Evolutionary conservation across 2,329 filamentous ascomycete genomes (phyloP).

Genomic region (Aspergillus melleus): DNA sequence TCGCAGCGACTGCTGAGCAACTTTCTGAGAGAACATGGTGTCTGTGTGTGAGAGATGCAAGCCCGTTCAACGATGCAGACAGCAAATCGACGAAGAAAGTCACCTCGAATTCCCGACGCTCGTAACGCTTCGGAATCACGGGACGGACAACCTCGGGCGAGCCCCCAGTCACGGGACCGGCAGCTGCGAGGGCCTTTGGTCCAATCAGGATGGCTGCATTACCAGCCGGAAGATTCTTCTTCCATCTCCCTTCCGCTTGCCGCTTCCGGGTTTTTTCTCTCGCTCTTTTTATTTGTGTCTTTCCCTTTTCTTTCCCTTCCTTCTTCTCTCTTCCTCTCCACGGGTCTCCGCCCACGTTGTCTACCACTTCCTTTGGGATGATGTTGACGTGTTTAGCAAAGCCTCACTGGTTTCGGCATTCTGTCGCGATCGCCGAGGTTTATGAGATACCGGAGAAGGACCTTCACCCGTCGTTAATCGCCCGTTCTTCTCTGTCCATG

Average conservation of each 20-base stretch:
- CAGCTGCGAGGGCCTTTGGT: neutral
- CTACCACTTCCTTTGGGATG: slow-evolving; percentile 37
- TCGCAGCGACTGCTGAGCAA: slow-evolving; percentile 49
- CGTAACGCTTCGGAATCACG: slow-evolving; percentile 38
- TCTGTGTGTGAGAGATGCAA: slow-evolving; percentile 2
- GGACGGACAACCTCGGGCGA: slow-evolving; percentile 43
- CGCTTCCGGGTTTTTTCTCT: slow-evolving; percentile 7
- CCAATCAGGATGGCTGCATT: slow-evolving; percentile 39
- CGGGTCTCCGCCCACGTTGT: slow-evolving; percentile 43
- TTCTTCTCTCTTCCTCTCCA: slow-evolving; percentile 26
- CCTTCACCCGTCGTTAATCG: slow-evolving; percentile 51
- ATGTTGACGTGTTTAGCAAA: slow-evolving; percentile 39
- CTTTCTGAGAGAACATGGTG: slow-evolving; percentile 50
- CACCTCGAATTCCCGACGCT: slow-evolving; percentile 23
- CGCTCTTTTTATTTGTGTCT: slow-evolving; percentile 23
- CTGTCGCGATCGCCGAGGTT: slow-evolving; percentile 45
- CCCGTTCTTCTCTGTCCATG: slow-evolving; percentile 49
- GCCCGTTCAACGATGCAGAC: slow-evolving; percentile 6
- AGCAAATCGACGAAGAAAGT: slow-evolving; percentile 19
- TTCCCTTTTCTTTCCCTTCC: slow-evolving; percentile 12
- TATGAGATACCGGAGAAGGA: slow-evolving; percentile 42
- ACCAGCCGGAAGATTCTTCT: slow-evolving; percentile 39
- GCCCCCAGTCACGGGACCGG: slow-evolving; percentile 36
- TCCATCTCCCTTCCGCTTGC: slow-evolving; percentile 25
- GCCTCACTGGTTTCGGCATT: slow-evolving; percentile 46